These are phyloP conservation scores for Pseudozyma tsukubaensis DNA, from an alignment of 1,284 basidiomycete species.

Conservation along the genomic window DNA sequence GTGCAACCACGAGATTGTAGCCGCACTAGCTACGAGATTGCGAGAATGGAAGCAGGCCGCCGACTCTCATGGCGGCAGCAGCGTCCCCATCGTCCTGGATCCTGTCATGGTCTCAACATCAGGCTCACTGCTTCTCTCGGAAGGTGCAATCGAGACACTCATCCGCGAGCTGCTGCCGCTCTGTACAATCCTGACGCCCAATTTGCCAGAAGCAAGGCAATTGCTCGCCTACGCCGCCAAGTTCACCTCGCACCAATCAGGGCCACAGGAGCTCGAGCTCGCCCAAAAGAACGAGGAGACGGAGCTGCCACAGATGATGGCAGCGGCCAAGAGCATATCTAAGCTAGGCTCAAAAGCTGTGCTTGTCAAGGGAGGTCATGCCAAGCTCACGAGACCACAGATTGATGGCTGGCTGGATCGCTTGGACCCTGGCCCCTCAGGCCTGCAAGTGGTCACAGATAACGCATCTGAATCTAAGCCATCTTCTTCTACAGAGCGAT, in stretches of 20 bases:
- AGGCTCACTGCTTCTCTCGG: slow-evolving; percentile 81
- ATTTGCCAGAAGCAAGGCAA: slow-evolving; percentile 81
- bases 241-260: slow-evolving; percentile 26
- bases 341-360: slow-evolving; percentile 74
- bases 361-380: slow-evolving; percentile 89
- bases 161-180: slow-evolving; percentile 78
- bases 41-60: slow-evolving; percentile 20
- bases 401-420: slow-evolving; percentile 21
- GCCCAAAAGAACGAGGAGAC: slow-evolving; percentile 27
- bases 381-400: slow-evolving; percentile 64
- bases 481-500: slow-evolving; percentile 6
- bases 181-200: slow-evolving; percentile 84
- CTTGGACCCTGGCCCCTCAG: slow-evolving; percentile 1
- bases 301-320: slow-evolving; percentile 39
- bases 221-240: slow-evolving; percentile 71
- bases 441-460: not conserved
- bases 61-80: slow-evolving; percentile 14
- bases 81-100: slow-evolving; percentile 62
- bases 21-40: slow-evolving; percentile 63
- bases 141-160: slow-evolving; percentile 77
- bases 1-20: slow-evolving; percentile 71
- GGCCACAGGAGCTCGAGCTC: slow-evolving; percentile 22
- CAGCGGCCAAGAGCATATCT: slow-evolving; percentile 74
- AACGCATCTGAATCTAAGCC: not conserved
- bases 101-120: slow-evolving; percentile 95